Evolutionary conservation across 768 basidiomycete genomes (phyloP).

Genomic region (Mycena rosella): DNA sequence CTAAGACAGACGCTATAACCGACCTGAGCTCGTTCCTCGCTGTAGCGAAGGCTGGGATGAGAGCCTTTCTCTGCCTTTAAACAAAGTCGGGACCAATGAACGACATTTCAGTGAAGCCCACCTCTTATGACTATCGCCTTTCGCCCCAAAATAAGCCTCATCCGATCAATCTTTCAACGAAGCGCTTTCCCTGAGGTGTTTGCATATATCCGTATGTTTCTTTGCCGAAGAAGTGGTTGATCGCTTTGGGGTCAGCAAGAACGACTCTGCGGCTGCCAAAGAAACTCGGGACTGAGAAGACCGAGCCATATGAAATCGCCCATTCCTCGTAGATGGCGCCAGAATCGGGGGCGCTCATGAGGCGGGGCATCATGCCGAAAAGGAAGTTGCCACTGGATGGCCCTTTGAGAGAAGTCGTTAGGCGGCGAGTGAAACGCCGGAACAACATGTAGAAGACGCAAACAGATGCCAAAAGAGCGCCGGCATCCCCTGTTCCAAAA

Average conservation of each 20-base stretch:
- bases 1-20: too few relatives aligned
- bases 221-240: constrained; percentile 62
- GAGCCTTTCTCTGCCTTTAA: constrained; percentile 11
- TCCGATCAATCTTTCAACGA: constrained; percentile 39
- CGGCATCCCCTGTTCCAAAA: neutral
- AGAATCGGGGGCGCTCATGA: constrained; percentile 46
- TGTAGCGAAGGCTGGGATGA: constrained; percentile 18
- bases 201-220: constrained; percentile 63
- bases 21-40: too few relatives aligned
- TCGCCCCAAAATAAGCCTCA: constrained; percentile 49
- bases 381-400: constrained; percentile 57
- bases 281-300: constrained; percentile 53
- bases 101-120: constrained; percentile 2
- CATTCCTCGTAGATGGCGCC: constrained; percentile 58
- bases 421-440: neutral
- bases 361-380: constrained; percentile 53
- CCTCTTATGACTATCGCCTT: constrained; percentile 51
- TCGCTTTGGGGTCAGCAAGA: constrained; percentile 44
- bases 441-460: neutral
- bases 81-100: neutral
- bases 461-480: neutral
- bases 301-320: constrained; percentile 62
- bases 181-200: constrained; percentile 46
- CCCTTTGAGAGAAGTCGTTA: constrained; percentile 53
- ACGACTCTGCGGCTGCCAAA: constrained; percentile 52